A percentile compares a stretch with the other conserved stretches of the same genome.
These are phyloP conservation scores for Saturnispora mendoncae DNA, from an alignment of 805 yeast genomes.

Conservation along the genomic window DNA sequence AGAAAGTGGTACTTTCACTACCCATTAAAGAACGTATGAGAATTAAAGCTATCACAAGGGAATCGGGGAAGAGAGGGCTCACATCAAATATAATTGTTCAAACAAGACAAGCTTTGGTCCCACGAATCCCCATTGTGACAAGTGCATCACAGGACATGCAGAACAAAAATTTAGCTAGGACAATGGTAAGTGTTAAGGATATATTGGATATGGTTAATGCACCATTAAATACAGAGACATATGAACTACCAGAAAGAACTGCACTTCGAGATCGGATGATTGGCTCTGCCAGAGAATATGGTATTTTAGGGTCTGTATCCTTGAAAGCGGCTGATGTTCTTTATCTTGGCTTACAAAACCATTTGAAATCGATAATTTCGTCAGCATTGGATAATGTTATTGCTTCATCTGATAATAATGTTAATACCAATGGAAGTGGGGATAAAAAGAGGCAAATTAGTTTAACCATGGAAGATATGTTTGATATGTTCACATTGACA, in stretches of 20 bases:
- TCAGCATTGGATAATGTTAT: constrained; percentile 64
- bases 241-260: constrained; percentile 75
- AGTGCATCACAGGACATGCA: constrained; percentile 27
- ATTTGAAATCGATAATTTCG: constrained; percentile 66
- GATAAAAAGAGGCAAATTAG: constrained; percentile 27
- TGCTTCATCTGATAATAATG: constrained; percentile 24
- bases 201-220: constrained; percentile 78
- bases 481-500: constrained; percentile 51
- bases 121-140: constrained; percentile 73
- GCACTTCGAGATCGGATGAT: constrained; percentile 58
- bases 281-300: constrained; percentile 84
- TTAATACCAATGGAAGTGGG: constrained; percentile 9
- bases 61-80: constrained; percentile 70
- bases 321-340: constrained; percentile 72
- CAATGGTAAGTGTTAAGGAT: constrained; percentile 87
- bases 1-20: constrained; percentile 77
- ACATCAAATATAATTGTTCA: constrained; percentile 59
- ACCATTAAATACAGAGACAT: constrained; percentile 68
- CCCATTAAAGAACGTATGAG: constrained; percentile 80
- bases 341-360: constrained; percentile 72
- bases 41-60: constrained; percentile 73
- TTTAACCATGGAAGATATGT: constrained; percentile 57
- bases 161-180: constrained; percentile 27
- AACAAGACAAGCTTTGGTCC: constrained; percentile 65
- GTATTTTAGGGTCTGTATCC: constrained; percentile 72